Conservation (phyloP, 257 asterid genomes). For the Haberlea rhodopensis region DNA sequence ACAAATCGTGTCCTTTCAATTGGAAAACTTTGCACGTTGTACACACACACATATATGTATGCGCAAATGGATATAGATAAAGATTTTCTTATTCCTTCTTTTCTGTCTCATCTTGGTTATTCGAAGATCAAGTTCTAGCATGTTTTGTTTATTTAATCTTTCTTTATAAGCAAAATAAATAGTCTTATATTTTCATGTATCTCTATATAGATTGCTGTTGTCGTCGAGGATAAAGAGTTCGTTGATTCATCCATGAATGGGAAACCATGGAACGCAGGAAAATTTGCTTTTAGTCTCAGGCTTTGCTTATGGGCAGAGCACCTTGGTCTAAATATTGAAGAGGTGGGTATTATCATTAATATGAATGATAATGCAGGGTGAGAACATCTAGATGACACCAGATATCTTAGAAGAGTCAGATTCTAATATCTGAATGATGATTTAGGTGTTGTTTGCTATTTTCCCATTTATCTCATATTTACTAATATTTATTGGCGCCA, state of each 20-base stretch:
- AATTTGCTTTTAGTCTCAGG: constrained; percentile 68
- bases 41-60: no score
- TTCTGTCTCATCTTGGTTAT: neutral
- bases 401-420: neutral
- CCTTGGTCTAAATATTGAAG: constrained; percentile 59
- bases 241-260: constrained; percentile 77
- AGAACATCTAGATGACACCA: constrained; percentile 8
- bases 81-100: neutral
- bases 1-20: no score
- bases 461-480: constrained; percentile 15
- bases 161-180: neutral
- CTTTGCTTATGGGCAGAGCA: constrained; percentile 91
- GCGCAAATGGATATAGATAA: neutral
- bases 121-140: neutral
- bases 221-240: constrained; percentile 79
- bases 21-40: no score
- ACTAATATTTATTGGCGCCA: constrained; percentile 8
- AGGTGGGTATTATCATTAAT: constrained; percentile 45
- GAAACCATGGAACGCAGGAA: constrained; percentile 85
- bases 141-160: constrained; percentile 13
- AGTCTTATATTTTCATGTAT: constrained; percentile 6
- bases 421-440: neutral
- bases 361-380: constrained; percentile 9
- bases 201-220: constrained; percentile 61
- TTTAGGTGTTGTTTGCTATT: constrained; percentile 9